These are phyloP conservation scores for Salix purpurea DNA, from an alignment of 345 rosid genomes.

Conservation along the genomic window DNA sequence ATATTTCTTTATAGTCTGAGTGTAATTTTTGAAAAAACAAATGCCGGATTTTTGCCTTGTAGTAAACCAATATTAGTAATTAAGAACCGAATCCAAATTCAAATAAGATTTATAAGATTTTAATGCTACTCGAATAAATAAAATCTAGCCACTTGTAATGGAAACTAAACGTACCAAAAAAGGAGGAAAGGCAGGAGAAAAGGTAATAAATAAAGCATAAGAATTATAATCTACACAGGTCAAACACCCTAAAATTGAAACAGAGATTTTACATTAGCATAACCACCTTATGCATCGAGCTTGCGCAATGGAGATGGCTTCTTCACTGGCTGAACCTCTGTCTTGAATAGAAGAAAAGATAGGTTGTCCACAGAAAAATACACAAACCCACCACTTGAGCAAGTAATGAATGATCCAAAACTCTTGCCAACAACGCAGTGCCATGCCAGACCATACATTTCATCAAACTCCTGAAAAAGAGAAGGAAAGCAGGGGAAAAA, in stretches of 20 bases:
- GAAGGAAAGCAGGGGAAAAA: not conserved
- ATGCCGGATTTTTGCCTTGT: not conserved
- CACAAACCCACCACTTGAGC: slow-evolving; percentile 37
- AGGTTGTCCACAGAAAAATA: slow-evolving; percentile 41
- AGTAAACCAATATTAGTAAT: not conserved
- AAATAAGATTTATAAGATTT: not conserved
- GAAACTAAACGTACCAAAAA: not conserved
- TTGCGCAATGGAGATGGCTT: slow-evolving; percentile 16
- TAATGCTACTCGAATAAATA: not conserved
- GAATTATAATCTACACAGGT: not conserved
- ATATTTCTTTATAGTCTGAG: not conserved
- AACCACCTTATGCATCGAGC: slow-evolving; percentile 2
- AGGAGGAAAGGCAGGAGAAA: not conserved
- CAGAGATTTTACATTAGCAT: not conserved
- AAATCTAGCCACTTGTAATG: not conserved
- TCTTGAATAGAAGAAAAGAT: slow-evolving; percentile 59
- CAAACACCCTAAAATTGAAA: not conserved
- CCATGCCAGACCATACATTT: slow-evolving; percentile 43
- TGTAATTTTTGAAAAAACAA: not conserved
- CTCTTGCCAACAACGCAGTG: slow-evolving; percentile 48
- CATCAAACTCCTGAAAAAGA: slow-evolving; percentile 34
- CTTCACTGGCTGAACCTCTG: slow-evolving; percentile 41
- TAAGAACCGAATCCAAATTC: not conserved
- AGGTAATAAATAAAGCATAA: not conserved
- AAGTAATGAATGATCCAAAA: slow-evolving; percentile 44